Evolutionary conservation across 331 rosid genomes (phyloP), one percentile per base, ranked within the genome.

Genomic region (Phaseolus coccineus): DNA sequence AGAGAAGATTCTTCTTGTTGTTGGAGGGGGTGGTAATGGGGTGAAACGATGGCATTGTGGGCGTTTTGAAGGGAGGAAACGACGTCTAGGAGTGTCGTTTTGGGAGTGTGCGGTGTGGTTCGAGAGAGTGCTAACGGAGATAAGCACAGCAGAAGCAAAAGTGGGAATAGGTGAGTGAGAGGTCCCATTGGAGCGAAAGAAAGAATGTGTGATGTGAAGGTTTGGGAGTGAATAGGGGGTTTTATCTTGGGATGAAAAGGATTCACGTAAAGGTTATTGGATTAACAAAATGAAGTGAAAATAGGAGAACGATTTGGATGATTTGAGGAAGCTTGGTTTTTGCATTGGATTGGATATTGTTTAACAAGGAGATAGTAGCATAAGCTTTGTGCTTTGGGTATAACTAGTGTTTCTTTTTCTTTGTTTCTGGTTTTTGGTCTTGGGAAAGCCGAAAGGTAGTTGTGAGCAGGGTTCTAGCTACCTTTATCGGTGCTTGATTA

Each of bases 81-180:
- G 53, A 92, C 94, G 52, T 92, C 81, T 64, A 94, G 89, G 3
- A 83, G 8, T 16, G 93, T 72, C 53, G 95, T 91, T 62, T 80
- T 80, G 35, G 82, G 5, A 55, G 10, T 27, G 2, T 16, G 65
- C 4, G 81, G 81, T 25, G 58, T 70, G 79, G 22, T 88, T 10
- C 96, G 85, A 55, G 90, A 87, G 55, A 77, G 88, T 12, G 77
- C 71, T 8, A 40, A 46, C 51, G 51, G 51, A 10, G 51, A 46
- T 15, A 46, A 3, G 16, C 10, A 48, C 13, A 79, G 24, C 33
- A 89, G n/a, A 57, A 76, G 14, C 58, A 90, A 14, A 69, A 79
- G 0, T 48, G 73, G 64, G 47, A 64, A 47, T 31, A 82, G 56
- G 4, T 33, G n/a, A 37, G 72, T 68, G 44, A 66, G 24, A 39